Evolutionary conservation across 1,284 basidiomycete species (phyloP), one percentile per base, ranked within the genome.

Genomic region (Microbotryum scabiosae): DNA sequence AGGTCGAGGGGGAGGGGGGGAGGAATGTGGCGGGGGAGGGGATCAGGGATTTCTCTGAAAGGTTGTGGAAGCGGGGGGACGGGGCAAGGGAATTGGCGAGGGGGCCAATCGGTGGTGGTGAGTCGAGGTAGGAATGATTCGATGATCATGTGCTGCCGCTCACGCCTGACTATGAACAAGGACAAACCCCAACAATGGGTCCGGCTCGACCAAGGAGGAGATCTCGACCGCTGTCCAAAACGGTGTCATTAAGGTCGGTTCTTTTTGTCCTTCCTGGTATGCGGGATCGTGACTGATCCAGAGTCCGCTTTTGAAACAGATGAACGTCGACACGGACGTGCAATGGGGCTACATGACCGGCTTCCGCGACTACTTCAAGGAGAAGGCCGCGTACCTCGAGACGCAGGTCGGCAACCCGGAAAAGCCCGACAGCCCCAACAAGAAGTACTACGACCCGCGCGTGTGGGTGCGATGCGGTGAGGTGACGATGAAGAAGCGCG

Each of bases 401-500:
- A 80, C 83, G 45, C 92, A 97, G 76, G 71, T 72, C 45, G 92
- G 92, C 62, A 96, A 94, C 82, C 92, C 92, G 55, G 91, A 96
- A 23, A 90, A 89, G 50, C 75, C 84, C 28, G 90, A 94, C 79
- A 92, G 92, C 81, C 92, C 92, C 66, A 96, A 96, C 85, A 96
- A 97, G 87, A 97, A 96, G 85, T 86, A 77, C 80, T 93, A 92
- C 78, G 90, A 93, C 77, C 90, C 90, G 41, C 89, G 93, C 81
- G 87, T 94, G 66, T 97, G 93, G 93, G 88, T 97, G 52, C 88
- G 94, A 73, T 92, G 97, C 80, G 93, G 93, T 69, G 96, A 98
- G 81, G 93, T 96, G 85, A 97, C 92, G 26, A 84, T 98, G 72
- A 61, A 77, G 56, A 82, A 77, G 67, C 90, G 96, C 74, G 90